Conservation (phyloP, 768 basidiomycete species). For the Leccinum pellstonianum region DNA sequence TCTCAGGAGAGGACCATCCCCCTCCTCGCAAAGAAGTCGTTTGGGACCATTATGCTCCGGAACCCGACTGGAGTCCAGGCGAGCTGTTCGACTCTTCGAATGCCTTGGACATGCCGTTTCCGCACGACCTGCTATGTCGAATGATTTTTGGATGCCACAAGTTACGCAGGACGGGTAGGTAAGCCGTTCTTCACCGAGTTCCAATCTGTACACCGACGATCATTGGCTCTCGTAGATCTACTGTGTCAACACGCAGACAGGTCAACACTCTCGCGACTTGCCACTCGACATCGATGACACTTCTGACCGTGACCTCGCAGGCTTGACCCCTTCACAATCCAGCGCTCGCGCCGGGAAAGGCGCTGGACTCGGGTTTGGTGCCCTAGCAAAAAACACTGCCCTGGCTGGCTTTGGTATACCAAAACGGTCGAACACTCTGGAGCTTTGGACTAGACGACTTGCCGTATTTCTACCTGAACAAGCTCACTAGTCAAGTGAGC, state of each 20-base stretch:
- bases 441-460: slow-evolving; percentile 80
- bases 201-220: not conserved
- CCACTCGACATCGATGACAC: slow-evolving; percentile 70
- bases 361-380: slow-evolving; percentile 48
- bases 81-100: slow-evolving; percentile 37
- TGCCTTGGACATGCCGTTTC: slow-evolving; percentile 30
- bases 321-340: slow-evolving; percentile 51
- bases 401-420: slow-evolving; percentile 60
- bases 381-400: slow-evolving; percentile 33
- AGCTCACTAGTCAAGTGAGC: slow-evolving; percentile 59
- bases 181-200: slow-evolving; percentile 24
- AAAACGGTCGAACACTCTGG: slow-evolving; percentile 60
- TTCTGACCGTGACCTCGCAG: slow-evolving; percentile 62
- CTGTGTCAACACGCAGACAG: slow-evolving; percentile 90
- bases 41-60: slow-evolving; percentile 35
- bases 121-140: slow-evolving; percentile 41
- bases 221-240: slow-evolving; percentile 63
- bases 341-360: slow-evolving; percentile 55
- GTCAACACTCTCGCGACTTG: slow-evolving; percentile 79
- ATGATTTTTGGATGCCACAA: slow-evolving; percentile 90
- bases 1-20: slow-evolving; percentile 14
- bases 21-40: not conserved
- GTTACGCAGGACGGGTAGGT: slow-evolving; percentile 84
- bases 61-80: slow-evolving; percentile 45
- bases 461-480: slow-evolving; percentile 83